Percentiles rank a stretch among this genome's conserved stretches.
phyloP scores from a whole-genome alignment of 331 rosid species.

The Prunus yedoensis region DNA sequence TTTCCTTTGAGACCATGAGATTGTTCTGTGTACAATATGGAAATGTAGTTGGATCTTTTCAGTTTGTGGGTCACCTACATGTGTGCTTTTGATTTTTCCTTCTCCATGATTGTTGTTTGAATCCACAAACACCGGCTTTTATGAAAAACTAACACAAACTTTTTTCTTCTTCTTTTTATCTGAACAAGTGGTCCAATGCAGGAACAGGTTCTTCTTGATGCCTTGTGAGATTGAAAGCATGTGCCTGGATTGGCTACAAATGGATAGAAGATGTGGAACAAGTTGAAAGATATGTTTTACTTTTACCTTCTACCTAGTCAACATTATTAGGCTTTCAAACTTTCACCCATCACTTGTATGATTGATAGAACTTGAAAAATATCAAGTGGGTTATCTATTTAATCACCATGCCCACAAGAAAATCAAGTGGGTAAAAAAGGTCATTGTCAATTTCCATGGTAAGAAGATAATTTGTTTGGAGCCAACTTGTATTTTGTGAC shows the following conservation, averaged over 20 bases:
- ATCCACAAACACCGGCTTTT: constrained; percentile 26
- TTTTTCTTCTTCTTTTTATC: background rate
- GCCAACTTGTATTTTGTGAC: too few relatives aligned
- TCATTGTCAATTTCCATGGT: background rate
- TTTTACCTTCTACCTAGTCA: constrained; percentile 5
- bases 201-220: constrained; percentile 6
- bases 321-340: background rate
- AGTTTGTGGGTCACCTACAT: constrained; percentile 45
- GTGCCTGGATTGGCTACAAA: constrained; percentile 27
- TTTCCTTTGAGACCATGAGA: constrained; percentile 17
- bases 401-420: background rate
- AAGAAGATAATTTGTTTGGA: background rate
- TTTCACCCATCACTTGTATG: background rate
- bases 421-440: background rate
- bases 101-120: constrained; percentile 35
- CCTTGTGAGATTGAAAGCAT: constrained; percentile 9
- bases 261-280: constrained; percentile 2
- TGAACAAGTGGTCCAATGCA: constrained; percentile 8
- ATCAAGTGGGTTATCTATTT: background rate
- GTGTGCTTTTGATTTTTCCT: constrained; percentile 20
- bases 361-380: background rate
- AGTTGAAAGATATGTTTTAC: constrained; percentile 8
- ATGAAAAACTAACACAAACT: background rate
- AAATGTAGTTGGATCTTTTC: constrained; percentile 26
- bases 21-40: constrained; percentile 30